Conservation (phyloP, 192 early-diverging fungal genomes). For the Backusella australiensis region DNA sequence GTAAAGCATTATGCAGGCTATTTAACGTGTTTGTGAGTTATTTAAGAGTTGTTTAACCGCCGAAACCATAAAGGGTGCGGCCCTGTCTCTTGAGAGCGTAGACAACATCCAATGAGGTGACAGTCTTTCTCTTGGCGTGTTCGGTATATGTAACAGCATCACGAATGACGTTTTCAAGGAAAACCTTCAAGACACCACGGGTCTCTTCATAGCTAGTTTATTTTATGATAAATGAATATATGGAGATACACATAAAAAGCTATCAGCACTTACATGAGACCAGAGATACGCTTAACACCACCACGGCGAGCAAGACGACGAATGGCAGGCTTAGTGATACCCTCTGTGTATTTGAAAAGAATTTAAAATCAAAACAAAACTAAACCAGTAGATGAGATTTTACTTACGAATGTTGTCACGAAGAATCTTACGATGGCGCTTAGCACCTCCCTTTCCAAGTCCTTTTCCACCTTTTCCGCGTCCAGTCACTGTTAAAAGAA, state of each 20-base stretch:
- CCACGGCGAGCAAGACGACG: constrained; percentile 98
- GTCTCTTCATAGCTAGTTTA: constrained; percentile 86
- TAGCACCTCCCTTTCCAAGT: constrained; percentile 97
- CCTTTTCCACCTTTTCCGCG: constrained; percentile 98
- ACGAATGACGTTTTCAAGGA: constrained; percentile 98
- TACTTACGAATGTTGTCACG: constrained; percentile 86
- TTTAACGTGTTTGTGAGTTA: background rate
- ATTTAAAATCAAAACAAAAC: background rate
- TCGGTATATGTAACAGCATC: constrained; percentile 97
- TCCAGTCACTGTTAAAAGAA: constrained; percentile 74
- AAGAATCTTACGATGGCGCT: constrained; percentile 99
- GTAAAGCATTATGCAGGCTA: background rate
- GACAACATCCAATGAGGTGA: constrained; percentile 99
- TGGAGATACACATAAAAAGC: background rate
- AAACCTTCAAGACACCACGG: constrained; percentile 93
- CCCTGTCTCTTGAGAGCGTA: constrained; percentile 98
- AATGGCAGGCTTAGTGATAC: constrained; percentile 59
- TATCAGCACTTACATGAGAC: constrained; percentile 45
- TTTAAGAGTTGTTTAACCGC: constrained; percentile 49
- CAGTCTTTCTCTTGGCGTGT: constrained; percentile 98
- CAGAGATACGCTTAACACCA: constrained; percentile 99
- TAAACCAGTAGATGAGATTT: background rate
- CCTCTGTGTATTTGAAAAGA: background rate
- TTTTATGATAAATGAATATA: background rate
- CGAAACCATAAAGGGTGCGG: constrained; percentile 82